Base-by-base conservation (phyloP, 345 rosid genomes). In the Dipteronia dyeriana region DNA sequence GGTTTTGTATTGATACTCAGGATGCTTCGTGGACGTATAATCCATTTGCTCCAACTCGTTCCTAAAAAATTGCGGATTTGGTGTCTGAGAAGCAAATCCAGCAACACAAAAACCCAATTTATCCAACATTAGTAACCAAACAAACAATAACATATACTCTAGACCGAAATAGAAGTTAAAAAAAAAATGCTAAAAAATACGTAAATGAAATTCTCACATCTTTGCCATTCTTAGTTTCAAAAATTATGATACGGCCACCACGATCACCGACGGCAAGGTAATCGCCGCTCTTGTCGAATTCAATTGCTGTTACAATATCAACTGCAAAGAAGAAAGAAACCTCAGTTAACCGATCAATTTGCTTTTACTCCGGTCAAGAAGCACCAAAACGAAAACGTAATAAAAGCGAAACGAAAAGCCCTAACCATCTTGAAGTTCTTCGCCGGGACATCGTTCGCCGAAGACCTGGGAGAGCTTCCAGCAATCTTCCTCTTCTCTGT, bases 391-490 rank as follows among this genome's bases (percentile, higher is more conserved):
- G 14, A 13, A 7, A 56, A 54, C 29, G 19, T 29, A 34, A 34
- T 3, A 53, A 25, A 70, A 9, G 61, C 62, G 25, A 53, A 43
- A 57, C 19, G 19, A 29, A 23, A 19, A 39, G 17, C 38, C 49
- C 76, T 57, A 49, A 89, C 92, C 89, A 57, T 86, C 87, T 81
- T 80, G 90, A 70, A 87, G 67, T 45, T 88, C 92, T 80, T 91
- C 91, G 25, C 80, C 81, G 76, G 90, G 79, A 65, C 65, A 38
- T 53, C 79, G 60, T 45, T 91, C 86, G 54, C 91, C 92, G 79
- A 91, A 88, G 54, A 85, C 90, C 79, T 89, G 87, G 53, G 87
- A 91, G 86, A 87, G 82, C 61, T 83, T 87, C 95, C 95, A 91
- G 38, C 5, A 34, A 25, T 85, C 81, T 0, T 87, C 72, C 16